A percentile compares a stretch with the other conserved stretches of the same genome.
These are phyloP conservation scores for Cystobasidium onofrii DNA, from an alignment of 768 basidiomycete genomes.

Conservation along the genomic window DNA sequence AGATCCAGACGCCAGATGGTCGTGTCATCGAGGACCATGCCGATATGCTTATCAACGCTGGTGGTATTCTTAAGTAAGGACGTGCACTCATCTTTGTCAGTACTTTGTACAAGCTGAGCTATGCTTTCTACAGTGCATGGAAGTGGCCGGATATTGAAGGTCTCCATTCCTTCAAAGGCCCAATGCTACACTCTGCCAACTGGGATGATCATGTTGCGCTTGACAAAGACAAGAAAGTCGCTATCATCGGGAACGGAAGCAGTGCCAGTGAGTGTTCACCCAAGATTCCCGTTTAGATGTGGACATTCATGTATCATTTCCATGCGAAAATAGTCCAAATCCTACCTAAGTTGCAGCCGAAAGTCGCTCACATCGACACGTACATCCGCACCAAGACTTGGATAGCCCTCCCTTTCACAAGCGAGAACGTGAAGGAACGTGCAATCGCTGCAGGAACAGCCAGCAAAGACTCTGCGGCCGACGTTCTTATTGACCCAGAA, in stretches of 20 bases:
- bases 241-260: constrained; percentile 36
- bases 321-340: constrained; percentile 34
- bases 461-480: not conserved
- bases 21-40: not conserved
- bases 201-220: constrained; percentile 48
- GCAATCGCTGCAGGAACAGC: not conserved
- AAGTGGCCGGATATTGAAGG: constrained; percentile 60
- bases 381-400: constrained; percentile 34
- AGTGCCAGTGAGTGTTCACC: constrained; percentile 33
- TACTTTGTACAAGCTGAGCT: not conserved
- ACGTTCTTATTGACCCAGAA: not conserved
- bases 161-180: constrained; percentile 53
- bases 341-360: constrained; percentile 33
- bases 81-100: not conserved
- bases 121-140: not conserved
- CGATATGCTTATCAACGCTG: constrained; percentile 9
- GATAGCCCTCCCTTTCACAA: not conserved
- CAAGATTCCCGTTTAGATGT: not conserved
- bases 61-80: not conserved
- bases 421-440: not conserved
- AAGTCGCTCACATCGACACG: constrained; percentile 30
- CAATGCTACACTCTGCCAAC: constrained; percentile 55
- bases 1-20: not conserved
- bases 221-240: constrained; percentile 34
- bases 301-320: not conserved